Percentiles rank a stretch among this genome's conserved stretches.
These are phyloP conservation scores for Alloascoidea africana DNA, from an alignment of 805 yeast species.

Conservation along the genomic window DNA sequence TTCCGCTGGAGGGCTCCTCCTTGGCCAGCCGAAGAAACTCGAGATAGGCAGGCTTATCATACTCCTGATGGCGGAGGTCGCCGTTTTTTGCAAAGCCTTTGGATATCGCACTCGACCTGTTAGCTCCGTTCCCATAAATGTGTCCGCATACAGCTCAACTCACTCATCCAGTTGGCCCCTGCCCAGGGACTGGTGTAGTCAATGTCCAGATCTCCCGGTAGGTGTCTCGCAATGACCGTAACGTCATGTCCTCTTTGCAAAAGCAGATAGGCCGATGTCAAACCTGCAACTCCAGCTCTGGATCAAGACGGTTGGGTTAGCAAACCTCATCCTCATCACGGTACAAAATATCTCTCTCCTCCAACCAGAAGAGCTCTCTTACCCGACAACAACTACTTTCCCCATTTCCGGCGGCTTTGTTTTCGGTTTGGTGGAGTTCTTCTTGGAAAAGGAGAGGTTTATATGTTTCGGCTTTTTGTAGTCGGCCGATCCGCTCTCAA, in stretches of 20 bases:
- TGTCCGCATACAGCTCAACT: too few relatives aligned
- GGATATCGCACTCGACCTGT: too few relatives aligned
- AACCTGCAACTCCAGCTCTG: slow-evolving; percentile 41
- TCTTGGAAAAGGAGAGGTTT: too few relatives aligned
- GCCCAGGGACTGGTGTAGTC: slow-evolving; percentile 77
- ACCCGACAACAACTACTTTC: not conserved
- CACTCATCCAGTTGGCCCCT: slow-evolving; percentile 15
- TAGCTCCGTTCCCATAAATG: too few relatives aligned
- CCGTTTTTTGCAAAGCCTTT: slow-evolving; percentile 12
- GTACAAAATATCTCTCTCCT: not conserved
- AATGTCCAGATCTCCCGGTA: slow-evolving; percentile 69
- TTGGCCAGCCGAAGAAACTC: slow-evolving; percentile 8
- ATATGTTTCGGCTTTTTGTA: too few relatives aligned
- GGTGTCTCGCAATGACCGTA: slow-evolving; percentile 43
- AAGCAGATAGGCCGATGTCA: slow-evolving; percentile 32
- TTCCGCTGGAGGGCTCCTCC: slow-evolving; percentile 10
- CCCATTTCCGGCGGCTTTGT: too few relatives aligned
- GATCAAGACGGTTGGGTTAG: too few relatives aligned
- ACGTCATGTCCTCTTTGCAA: slow-evolving; percentile 27
- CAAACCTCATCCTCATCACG: too few relatives aligned
- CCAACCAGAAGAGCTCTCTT: not conserved
- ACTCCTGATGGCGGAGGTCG: slow-evolving; percentile 6
- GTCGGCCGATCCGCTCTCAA: too few relatives aligned
- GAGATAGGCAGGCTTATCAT: slow-evolving; percentile 20
- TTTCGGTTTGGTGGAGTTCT: too few relatives aligned